Base-by-base conservation (phyloP, 1,139 yeast species). In the Hansenula sp. region DNA sequence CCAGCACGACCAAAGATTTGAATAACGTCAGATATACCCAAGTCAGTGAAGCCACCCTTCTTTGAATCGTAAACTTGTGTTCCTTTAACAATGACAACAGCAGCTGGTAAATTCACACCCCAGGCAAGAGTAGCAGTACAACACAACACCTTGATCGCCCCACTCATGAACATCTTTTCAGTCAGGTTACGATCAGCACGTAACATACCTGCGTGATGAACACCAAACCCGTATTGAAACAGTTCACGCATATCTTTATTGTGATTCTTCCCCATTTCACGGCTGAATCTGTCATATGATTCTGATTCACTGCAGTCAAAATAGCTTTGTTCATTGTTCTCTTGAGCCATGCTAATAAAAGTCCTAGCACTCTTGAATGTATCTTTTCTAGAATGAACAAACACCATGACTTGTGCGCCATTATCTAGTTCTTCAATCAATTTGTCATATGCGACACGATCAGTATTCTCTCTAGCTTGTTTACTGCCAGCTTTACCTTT, bases 1-100 rank as follows among this genome's bases (percentile, higher is more conserved):
- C 99, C 99, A 34, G 99, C 99, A 70, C 99, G 87, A 55, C 99
- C 99, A 68, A 94, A 93, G 56, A 94, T 94, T 68, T 94, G 99
- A 49, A 94, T 85, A 32, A 94, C 96, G 67, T 94, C 99, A 0
- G 97, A 86, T 18, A 94, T 91, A 2, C 98, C 97, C 44, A 94
- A 72, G 60, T 94, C 99, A 4, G 84, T 81, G 62, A 83, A 89
- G 0, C 98, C 97, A 72, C 99, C 99, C 46, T 85, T 87, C 59
- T 91, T 89, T 0, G 99, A 79, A 63, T 94, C 96, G 61, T 94
- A 94, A 0, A 94, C 89, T 59, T 90, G 96, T 0, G 99, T 94
- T 1, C 99, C 99, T 60, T 93, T 91, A 42, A 94, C 82, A 51
- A 94, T 88, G 24, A 94, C 99, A 36, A 91, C 96, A 4, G 97